phyloP scores from a whole-genome alignment of 148 eudicot genomes.

The Suaeda aralocaspica region DNA sequence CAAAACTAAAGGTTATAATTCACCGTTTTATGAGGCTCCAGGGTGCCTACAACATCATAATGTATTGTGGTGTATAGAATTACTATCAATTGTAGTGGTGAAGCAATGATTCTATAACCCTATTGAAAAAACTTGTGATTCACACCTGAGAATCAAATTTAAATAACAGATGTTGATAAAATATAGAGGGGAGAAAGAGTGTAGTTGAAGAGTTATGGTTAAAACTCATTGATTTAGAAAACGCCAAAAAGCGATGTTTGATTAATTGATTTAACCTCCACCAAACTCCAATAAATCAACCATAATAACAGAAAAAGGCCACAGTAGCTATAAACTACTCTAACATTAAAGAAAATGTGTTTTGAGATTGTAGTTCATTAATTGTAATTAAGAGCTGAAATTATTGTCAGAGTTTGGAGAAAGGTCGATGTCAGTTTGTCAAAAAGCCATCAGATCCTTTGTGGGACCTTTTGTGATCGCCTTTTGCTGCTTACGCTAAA shows the following conservation, averaged over 20 bases:
- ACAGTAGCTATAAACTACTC: neutral
- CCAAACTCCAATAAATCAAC: slow-evolving; percentile 24
- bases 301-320: slow-evolving; percentile 14
- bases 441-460: slow-evolving; percentile 21
- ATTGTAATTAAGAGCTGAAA: slow-evolving; percentile 9
- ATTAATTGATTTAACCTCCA: slow-evolving; percentile 16
- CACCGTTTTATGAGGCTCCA: no score
- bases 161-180: neutral
- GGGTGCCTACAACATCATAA: no score
- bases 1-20: no score
- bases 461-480: slow-evolving; percentile 21
- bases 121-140: slow-evolving; percentile 33
- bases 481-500: slow-evolving; percentile 36
- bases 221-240: slow-evolving; percentile 13
- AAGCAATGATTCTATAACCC: slow-evolving; percentile 29
- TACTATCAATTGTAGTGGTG: neutral
- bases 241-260: neutral
- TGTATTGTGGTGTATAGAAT: no score
- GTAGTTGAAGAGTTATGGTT: slow-evolving; percentile 25
- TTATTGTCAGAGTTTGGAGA: slow-evolving; percentile 25
- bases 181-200: slow-evolving; percentile 12
- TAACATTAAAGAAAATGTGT: neutral
- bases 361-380: slow-evolving; percentile 28
- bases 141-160: slow-evolving; percentile 21
- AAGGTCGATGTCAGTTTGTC: slow-evolving; percentile 18